phyloP scores from a whole-genome alignment of 2,329 filamentous ascomycete genomes.

The Penicillium sp. region DNA sequence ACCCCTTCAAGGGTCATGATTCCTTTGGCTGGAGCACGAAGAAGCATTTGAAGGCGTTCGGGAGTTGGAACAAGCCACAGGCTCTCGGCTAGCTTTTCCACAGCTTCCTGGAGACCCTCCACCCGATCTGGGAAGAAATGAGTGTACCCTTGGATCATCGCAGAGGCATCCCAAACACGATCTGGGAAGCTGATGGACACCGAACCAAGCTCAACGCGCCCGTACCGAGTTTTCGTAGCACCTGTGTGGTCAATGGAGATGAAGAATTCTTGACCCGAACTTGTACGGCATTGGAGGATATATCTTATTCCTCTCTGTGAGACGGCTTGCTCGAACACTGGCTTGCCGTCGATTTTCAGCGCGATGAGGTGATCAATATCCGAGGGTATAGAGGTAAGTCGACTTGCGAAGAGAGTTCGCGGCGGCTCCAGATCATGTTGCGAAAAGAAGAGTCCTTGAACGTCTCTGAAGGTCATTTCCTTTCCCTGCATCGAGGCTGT shows the following conservation, averaged over 20 bases:
- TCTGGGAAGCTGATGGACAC: conserved; percentile 44
- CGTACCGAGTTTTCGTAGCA: conserved; percentile 27
- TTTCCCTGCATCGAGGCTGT: conserved; percentile 17
- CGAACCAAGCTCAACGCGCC: conserved; percentile 31
- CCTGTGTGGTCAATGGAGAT: conserved; percentile 38
- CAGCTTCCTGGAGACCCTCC: conserved; percentile 29
- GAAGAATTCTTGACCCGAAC: conserved; percentile 31
- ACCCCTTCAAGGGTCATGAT: conserved; percentile 35
- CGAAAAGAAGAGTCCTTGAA: conserved; percentile 39
- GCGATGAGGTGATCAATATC: conserved; percentile 44
- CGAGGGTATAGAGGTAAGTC: conserved; percentile 41
- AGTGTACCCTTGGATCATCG: conserved; percentile 31
- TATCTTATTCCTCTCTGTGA: conserved; percentile 32
- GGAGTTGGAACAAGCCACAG: conserved; percentile 36
- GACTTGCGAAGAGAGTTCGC: conserved; percentile 37
- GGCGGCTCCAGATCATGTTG: conserved; percentile 27
- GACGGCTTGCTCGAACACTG: conserved; percentile 32
- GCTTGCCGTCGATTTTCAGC: conserved; percentile 24
- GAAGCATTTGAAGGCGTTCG: conserved; percentile 30
- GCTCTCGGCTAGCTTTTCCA: conserved; percentile 34
- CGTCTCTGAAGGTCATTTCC: conserved; percentile 13
- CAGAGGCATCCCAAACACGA: conserved; percentile 43
- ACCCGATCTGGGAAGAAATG: conserved; percentile 25
- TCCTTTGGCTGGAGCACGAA: conserved; percentile 20
- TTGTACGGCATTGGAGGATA: conserved; percentile 43